These are phyloP conservation scores for Exophiala sp. DNA, from an alignment of 2,329 filamentous ascomycete genomes.

Conservation along the genomic window DNA sequence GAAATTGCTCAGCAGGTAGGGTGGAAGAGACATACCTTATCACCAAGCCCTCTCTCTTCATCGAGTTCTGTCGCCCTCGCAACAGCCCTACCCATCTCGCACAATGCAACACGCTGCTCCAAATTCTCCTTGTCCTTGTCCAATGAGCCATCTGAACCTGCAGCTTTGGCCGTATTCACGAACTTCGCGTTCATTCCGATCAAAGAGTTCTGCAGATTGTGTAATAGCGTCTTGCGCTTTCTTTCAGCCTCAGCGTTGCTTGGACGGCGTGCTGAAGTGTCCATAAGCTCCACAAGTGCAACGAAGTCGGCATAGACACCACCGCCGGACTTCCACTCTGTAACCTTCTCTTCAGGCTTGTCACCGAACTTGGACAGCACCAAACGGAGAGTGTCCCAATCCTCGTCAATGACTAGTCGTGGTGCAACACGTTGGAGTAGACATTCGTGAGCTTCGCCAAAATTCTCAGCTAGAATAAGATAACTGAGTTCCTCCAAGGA, in stretches of 20 bases:
- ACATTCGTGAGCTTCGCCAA: constrained; percentile 77
- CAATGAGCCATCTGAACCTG: constrained; percentile 38
- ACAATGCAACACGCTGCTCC: constrained; percentile 67
- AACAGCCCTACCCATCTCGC: constrained; percentile 75
- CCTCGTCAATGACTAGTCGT: constrained; percentile 72
- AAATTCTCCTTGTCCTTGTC: constrained; percentile 51
- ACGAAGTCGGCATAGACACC: constrained; percentile 73
- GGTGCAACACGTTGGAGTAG: constrained; percentile 80
- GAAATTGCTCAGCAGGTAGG: background rate
- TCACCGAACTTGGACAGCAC: constrained; percentile 69
- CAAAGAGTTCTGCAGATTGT: constrained; percentile 48
- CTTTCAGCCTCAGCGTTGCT: constrained; percentile 36
- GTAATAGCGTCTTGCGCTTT: constrained; percentile 41
- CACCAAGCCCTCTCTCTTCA: constrained; percentile 5
- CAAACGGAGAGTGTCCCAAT: constrained; percentile 66
- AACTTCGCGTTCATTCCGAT: constrained; percentile 40
- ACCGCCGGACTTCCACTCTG: constrained; percentile 71
- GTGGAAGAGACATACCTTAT: constrained; percentile 15
- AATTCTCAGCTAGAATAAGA: constrained; percentile 72
- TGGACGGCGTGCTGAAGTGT: constrained; percentile 33
- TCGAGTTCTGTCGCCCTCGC: constrained; percentile 45
- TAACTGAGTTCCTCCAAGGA: constrained; percentile 70
- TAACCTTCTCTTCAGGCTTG: constrained; percentile 39
- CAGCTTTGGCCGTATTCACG: constrained; percentile 46
- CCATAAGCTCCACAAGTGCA: constrained; percentile 43